Base-by-base conservation (phyloP, 495 filamentous ascomycete genomes). In the Xylaria venustula region DNA sequence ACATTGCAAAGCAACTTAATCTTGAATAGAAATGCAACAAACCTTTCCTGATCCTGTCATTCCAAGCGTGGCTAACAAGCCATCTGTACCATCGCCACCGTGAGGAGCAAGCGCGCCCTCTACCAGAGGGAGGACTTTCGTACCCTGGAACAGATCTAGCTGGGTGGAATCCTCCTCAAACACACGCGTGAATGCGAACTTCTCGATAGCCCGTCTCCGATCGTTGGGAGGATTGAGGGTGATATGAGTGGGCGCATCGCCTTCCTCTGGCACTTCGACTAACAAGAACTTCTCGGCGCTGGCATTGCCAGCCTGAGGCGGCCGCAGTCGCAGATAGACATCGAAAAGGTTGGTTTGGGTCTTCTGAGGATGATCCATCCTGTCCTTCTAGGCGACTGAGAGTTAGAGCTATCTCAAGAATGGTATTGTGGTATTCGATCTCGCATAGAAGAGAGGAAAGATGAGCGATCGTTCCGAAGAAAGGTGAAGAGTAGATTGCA, bases 11-110 rank as follows among this genome's bases (percentile, higher is more conserved):
- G 23, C 19, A 34, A n/a, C 12, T 22, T 26, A 20, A 4, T 19
- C 6, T 46, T 11, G 2, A 22, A n/a, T 9, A 40, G 1, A 17
- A 47, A 25, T 3, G 22, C 46, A 26, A 74, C 81, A 34, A 64
- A 96, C 93, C 86, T 98, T 98, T 67, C 94, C 94, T 62, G 90
- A 95, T 17, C 94, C 95, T 7, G 94, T 97, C 30, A 98, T 94
- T 6, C 94, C 94, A 52, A 98, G 74, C 37, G 94, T 98, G 26
- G 94, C 94, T 44, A 98, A 71, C 65, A 98, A 70, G 17, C 92
- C 93, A 83, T 98, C 94, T 60, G 91, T 85, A 20, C 90, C 90
- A 58, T 91, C 87, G 20, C 84, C 81, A n/a, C 85, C 84, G 30
- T 82, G 76, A 14, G 78, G 74, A 1, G 84, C 87, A 34, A 97